Evolutionary conservation across 768 basidiomycete genomes (phyloP), one percentile per base, ranked within the genome.

Genomic region (Mycena rebaudengoi): DNA sequence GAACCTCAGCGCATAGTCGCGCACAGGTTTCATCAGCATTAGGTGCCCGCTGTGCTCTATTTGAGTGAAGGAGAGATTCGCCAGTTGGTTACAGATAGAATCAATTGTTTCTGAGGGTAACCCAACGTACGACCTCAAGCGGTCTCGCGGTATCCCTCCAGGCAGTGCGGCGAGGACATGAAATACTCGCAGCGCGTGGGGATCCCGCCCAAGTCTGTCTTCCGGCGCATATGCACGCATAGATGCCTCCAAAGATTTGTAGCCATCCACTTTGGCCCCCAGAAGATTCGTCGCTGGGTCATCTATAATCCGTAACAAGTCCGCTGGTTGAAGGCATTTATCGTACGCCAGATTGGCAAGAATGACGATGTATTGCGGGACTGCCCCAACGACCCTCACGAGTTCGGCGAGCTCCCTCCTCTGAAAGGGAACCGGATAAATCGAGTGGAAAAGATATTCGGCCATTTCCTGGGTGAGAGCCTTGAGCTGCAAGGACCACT

Each of bases 331-430:
- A n/a, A 54, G 53, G 2, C 53, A 28, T 43, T n/a, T 8, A 37
- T 54, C 53, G 28, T 54, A 54, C 13, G 53, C 53, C 20, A 54
- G 53, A 29, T 54, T 54, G 26, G 53, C 53, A n/a, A 54, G 53
- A 54, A 54, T 21, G n/a, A 54, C 53, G 13, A 54, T 40, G 39
- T 54, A 54, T 54, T 54, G 53, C 18, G 53, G 53, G 10, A 54
- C 53, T 13, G 11, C 53, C 18, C 52, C 53, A 26, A 54, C 53
- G 3, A 54, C 26, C 16, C 13, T 30, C 40, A 54, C 12, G 53
- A 54, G 53, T 16, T 54, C n/a, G 8, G 11, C n/a, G 18, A 54
- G 53, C 53, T 54, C 53, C 21, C 30, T 54, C 23, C 53, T 8
- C n/a, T 54, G 53, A 11, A 8, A n/a, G 5, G 53, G 53, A 21